phyloP scores from a whole-genome alignment of 352 stramenopile species.

The Phytophthora kernoviae region DNA sequence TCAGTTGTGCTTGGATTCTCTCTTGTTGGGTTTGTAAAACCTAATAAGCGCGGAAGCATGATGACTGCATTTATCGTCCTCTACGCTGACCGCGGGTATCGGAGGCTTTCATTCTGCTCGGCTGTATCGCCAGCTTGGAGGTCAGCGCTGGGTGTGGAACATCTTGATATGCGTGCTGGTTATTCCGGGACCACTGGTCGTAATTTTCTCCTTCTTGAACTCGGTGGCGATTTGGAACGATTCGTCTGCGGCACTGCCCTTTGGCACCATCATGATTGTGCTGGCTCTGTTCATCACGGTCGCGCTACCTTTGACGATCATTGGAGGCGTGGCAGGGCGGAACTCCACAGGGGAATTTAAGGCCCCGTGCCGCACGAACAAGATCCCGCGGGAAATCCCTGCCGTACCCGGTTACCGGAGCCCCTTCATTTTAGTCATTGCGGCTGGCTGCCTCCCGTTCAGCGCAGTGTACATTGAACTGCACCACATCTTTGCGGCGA shows the following conservation, averaged over 20 bases:
- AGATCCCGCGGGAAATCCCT: constrained; percentile 95
- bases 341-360: constrained; percentile 93
- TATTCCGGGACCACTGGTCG: constrained; percentile 91
- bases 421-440: constrained; percentile 87
- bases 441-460: constrained; percentile 97
- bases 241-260: constrained; percentile 95
- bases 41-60: constrained; percentile 93
- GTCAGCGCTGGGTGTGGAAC: constrained; percentile 96
- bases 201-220: constrained; percentile 96
- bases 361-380: constrained; percentile 95
- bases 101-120: constrained; percentile 92
- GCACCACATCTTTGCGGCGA: constrained; percentile 97
- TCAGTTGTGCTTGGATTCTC: constrained; percentile 92
- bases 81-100: constrained; percentile 94
- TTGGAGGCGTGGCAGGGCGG: constrained; percentile 94
- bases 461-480: constrained; percentile 98
- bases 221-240: constrained; percentile 94
- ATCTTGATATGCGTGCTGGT: constrained; percentile 91
- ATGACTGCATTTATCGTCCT: constrained; percentile 94
- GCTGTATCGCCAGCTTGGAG: constrained; percentile 95
- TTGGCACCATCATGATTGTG: constrained; percentile 96
- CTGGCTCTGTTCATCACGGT: constrained; percentile 93
- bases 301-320: constrained; percentile 92
- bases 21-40: constrained; percentile 91
- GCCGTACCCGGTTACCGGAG: constrained; percentile 89